phyloP scores from a whole-genome alignment of 495 filamentous ascomycete species.

The Xylaria grammica region DNA sequence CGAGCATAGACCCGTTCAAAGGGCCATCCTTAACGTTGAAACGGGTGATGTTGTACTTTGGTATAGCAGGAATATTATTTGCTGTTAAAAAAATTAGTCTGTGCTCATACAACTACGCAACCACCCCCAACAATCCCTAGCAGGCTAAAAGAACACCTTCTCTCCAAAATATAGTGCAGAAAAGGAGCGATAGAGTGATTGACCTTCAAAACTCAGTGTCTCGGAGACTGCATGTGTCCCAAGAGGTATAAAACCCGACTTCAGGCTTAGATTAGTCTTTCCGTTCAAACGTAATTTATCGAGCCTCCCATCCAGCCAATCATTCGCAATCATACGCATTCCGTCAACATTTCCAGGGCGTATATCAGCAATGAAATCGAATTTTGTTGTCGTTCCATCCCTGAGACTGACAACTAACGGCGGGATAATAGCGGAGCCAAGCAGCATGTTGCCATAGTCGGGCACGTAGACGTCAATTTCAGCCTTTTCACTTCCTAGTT shows the following conservation, averaged over 20 bases:
- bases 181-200: conserved; percentile 64
- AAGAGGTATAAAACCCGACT: conserved; percentile 76
- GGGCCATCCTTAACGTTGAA: conserved; percentile 76
- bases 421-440: conserved; percentile 79
- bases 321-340: conserved; percentile 79
- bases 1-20: conserved; percentile 69
- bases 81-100: conserved; percentile 47
- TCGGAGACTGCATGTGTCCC: conserved; percentile 75
- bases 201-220: conserved; percentile 79
- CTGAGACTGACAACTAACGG: conserved; percentile 73
- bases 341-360: conserved; percentile 76
- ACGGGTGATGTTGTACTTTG: conserved; percentile 75
- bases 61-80: conserved; percentile 74
- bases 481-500: conserved; percentile 71
- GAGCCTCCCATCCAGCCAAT: conserved; percentile 83
- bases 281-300: conserved; percentile 70
- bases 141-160: conserved; percentile 47
- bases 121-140: neutral
- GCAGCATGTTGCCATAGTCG: conserved; percentile 76
- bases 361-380: conserved; percentile 81
- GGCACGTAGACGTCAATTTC: conserved; percentile 80
- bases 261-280: conserved; percentile 69
- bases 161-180: conserved; percentile 56
- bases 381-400: conserved; percentile 73
- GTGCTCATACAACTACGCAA: conserved; percentile 20